These are phyloP conservation scores for Nemania sp. DNA, from an alignment of 2,329 filamentous ascomycete species.

Conservation along the genomic window DNA sequence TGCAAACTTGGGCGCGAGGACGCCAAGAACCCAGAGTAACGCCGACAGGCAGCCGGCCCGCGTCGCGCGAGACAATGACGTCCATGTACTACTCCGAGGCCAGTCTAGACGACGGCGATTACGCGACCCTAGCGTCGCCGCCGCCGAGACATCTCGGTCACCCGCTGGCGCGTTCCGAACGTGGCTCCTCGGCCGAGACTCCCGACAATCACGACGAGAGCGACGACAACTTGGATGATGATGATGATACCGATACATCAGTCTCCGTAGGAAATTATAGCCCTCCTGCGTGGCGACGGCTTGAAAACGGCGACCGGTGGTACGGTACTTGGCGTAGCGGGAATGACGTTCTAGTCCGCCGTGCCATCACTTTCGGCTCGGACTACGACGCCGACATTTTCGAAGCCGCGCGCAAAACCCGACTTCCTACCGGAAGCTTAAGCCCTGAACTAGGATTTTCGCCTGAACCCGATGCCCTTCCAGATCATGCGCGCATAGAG, in stretches of 20 bases:
- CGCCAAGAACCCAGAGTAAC: conserved; percentile 7
- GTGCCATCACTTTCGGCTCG: conserved; percentile 38
- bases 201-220: conserved; percentile 45
- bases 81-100: conserved; percentile 47
- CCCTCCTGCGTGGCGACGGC: conserved; percentile 63
- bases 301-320: conserved; percentile 61
- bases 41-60: conserved; percentile 22
- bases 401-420: conserved; percentile 56
- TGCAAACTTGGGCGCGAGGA: conserved; percentile 4
- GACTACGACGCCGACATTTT: conserved; percentile 44
- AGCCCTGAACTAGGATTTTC: conserved; percentile 59
- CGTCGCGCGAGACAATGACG: conserved; percentile 28
- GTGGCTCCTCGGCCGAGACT: conserved; percentile 44
- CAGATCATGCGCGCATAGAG: not conserved
- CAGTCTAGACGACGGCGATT: conserved; percentile 59
- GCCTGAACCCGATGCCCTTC: conserved; percentile 47
- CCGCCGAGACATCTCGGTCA: conserved; percentile 44
- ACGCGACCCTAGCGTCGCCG: conserved; percentile 47
- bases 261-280: conserved; percentile 60
- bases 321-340: conserved; percentile 63
- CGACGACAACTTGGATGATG: conserved; percentile 47
- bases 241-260: conserved; percentile 25
- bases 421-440: conserved; percentile 57
- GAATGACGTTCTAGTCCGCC: conserved; percentile 56
- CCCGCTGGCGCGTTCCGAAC: conserved; percentile 48